Evolutionary conservation across 2,329 filamentous ascomycete species (phyloP), one percentile per base, ranked within the genome.

Genomic region (Diaporthe sp.): DNA sequence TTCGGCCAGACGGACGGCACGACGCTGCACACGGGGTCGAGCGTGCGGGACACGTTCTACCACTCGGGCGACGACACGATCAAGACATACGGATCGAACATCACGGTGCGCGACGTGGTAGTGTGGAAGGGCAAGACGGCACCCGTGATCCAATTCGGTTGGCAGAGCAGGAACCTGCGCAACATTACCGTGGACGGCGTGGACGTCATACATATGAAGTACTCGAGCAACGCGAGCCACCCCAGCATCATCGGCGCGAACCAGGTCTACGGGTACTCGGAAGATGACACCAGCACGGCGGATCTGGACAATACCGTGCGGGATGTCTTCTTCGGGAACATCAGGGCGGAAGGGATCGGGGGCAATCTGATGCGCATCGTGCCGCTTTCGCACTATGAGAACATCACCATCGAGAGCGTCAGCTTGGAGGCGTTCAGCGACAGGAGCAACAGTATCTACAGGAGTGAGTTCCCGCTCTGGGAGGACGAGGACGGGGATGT

Each of bases 1-100:
- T 85, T 82, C 72, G 78, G 77, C 31, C 84, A 85, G 76, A 85
- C 84, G 1, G 84, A 85, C 76, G 83, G 83, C 28, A 81, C 80
- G 51, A 79, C 84, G 55, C 80, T 84, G 65, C 84, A 85, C 73
- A 74, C 82, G 0, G 80, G 80, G 53, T 78, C 80, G 17, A 60
- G 46, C 44, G 79, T 83, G 28, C 77, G 76, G 19, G 81, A 84
- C 72, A 80, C 82, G 62, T 85, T 85, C 74, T 85, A 83, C 74
- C 83, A 85, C 73, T 79, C 80, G 37, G 79, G 79, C 51, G 83
- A 85, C 75, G 83, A 84, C 70, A 80, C 79, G 17, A 83, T 84
- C 78, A 85, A 85, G 76, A 81, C 79, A 7, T 85, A 85, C 76
- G 80, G 83, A 61, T 81, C 80, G 57, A 76, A 82, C 71, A 79